Base-by-base conservation (phyloP, 768 basidiomycete genomes). In the Russula olivacea region DNA sequence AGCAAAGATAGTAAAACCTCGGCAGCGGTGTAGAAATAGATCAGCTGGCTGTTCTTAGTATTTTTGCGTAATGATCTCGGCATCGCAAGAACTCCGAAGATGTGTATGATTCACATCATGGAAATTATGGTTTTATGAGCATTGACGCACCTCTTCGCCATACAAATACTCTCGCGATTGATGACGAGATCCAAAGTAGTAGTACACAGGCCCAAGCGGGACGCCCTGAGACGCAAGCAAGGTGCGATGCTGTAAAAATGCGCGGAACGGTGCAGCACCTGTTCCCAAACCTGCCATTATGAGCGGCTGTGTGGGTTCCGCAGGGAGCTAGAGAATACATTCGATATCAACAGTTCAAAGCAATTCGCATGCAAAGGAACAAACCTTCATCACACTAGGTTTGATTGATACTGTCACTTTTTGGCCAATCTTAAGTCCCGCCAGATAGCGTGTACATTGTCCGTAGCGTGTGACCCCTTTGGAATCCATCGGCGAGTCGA, bases 221-320 rank as follows among this genome's bases (percentile, higher is more conserved):
- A 87, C 77, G 30, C 89, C 88, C 71, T 91, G 86, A 34, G 84
- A 75, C 34, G 82, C 79, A 61, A 94, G 87, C 82, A 81, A 85
- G 8, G 93, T 93, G 61, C 96, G 87, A 75, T 99, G 87, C 74
- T 99, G 97, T 64, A 98, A 85, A 83, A 98, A 99, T 8, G 97
- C 97, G 61, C 97, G 92, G 89, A 99, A 99, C 25, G 97, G 97
- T 12, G 97, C 97, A 10, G 94, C 97, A 60, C 96, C 97, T 4
- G 97, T 99, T 54, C 97, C 97, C 34, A 99, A 86, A 67, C 97
- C 97, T 38, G 96, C 93, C 92, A 99, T 94, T 75, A 98, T 96
- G 75, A 99, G 80, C 43, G 97, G 97, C 71, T 96, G 94, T 51
- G 79, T 82, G 72, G 86, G 79, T 71, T 85, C 81, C 0, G 89